These are phyloP conservation scores for Hygrocybe coccinea DNA, from an alignment of 768 basidiomycete species.

Conservation along the genomic window DNA sequence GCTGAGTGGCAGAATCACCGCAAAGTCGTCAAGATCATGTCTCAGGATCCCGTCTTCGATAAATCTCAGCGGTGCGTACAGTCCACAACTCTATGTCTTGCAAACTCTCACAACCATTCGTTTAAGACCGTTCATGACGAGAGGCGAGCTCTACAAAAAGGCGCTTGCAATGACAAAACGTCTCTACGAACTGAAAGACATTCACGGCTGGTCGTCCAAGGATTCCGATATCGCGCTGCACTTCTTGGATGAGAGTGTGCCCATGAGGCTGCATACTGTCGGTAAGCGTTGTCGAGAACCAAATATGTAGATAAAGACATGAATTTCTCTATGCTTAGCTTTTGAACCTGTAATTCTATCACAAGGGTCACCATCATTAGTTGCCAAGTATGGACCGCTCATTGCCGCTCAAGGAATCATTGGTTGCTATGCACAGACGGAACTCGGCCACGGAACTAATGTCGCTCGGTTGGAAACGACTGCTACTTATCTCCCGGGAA, in stretches of 20 bases:
- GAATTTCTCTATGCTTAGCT: conserved; percentile 27
- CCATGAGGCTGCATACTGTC: conserved; percentile 38
- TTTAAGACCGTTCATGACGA: conserved; percentile 51
- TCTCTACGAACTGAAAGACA: conserved; percentile 53
- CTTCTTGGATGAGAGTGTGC: conserved; percentile 48
- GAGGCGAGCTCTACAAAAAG: conserved; percentile 53
- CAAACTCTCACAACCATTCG: background rate
- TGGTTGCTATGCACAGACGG: conserved; percentile 73
- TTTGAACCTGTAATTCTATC: conserved; percentile 65
- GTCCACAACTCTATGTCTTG: background rate
- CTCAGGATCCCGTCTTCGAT: conserved; percentile 55
- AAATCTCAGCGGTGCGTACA: conserved; percentile 48
- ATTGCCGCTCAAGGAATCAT: conserved; percentile 54
- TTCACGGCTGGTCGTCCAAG: conserved; percentile 47
- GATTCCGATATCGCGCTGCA: conserved; percentile 45
- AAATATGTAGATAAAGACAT: conserved; percentile 11
- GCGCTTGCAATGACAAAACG: conserved; percentile 52
- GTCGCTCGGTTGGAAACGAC: conserved; percentile 68
- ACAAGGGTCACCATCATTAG: conserved; percentile 53
- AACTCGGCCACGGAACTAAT: conserved; percentile 75
- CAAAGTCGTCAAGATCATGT: conserved; percentile 42
- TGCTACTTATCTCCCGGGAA: conserved; percentile 64
- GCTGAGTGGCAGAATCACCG: conserved; percentile 47
- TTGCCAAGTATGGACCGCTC: conserved; percentile 48
- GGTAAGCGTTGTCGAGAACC: conserved; percentile 31